phyloP scores from a whole-genome alignment of 2,329 filamentous ascomycete genomes.

The Aspergillus phoenicis region DNA sequence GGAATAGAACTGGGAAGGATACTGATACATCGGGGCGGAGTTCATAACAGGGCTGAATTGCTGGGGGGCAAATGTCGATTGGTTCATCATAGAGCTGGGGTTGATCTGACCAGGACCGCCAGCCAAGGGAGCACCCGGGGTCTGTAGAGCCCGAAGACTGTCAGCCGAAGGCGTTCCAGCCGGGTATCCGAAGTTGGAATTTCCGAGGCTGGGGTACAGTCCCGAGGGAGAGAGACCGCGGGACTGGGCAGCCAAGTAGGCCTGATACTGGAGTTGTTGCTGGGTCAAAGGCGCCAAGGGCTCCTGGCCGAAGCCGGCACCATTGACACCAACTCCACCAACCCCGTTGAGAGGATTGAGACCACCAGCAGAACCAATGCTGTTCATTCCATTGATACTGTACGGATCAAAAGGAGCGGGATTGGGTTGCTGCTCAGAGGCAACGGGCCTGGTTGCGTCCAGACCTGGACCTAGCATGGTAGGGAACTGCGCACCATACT shows the following conservation, averaged over 20 bases:
- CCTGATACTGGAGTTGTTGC: conserved; percentile 61
- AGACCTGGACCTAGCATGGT: conserved; percentile 40
- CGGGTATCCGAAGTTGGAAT: conserved; percentile 48
- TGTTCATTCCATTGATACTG: conserved; percentile 37
- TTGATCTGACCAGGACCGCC: conserved; percentile 41
- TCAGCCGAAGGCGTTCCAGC: conserved; percentile 34
- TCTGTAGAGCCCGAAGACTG: conserved; percentile 44
- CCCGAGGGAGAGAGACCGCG: conserved; percentile 47
- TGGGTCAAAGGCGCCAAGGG: conserved; percentile 46
- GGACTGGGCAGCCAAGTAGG: conserved; percentile 52
- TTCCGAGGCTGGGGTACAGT: conserved; percentile 51
- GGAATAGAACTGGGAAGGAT: conserved; percentile 54
- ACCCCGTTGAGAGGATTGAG: conserved; percentile 34
- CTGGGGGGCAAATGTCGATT: conserved; percentile 48
- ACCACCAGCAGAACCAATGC: conserved; percentile 25
- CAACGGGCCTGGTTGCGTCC: conserved; percentile 39
- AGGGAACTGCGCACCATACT: conserved; percentile 45
- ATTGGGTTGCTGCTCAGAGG: conserved; percentile 37
- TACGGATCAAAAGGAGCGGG: conserved; percentile 44
- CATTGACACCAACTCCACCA: conserved; percentile 31
- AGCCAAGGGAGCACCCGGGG: conserved; percentile 40
- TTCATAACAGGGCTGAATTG: conserved; percentile 51
- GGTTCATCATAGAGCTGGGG: conserved; percentile 51
- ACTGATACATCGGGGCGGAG: conserved; percentile 53
- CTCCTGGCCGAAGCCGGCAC: conserved; percentile 42